These are phyloP conservation scores for Stentor coeruleus DNA, from an alignment of 73 alveolate species.

Conservation along the genomic window DNA sequence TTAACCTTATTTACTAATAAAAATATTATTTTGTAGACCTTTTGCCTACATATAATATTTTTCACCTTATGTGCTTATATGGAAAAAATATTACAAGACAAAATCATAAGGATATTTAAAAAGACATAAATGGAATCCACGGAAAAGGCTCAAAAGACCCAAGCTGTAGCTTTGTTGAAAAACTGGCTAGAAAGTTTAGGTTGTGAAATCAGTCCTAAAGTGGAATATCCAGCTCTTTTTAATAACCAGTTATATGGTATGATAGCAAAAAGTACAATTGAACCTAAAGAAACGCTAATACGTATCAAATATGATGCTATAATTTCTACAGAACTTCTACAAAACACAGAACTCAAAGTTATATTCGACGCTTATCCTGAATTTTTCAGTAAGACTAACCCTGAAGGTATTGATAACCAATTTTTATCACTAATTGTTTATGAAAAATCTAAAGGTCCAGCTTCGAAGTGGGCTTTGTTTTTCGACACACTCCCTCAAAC, in stretches of 20 bases:
- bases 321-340: background rate
- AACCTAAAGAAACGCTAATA: background rate
- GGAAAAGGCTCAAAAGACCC: background rate
- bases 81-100: no score
- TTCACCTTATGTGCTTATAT: no score
- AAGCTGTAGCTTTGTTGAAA: background rate
- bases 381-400: background rate
- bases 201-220: background rate
- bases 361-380: background rate
- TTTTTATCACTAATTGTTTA: slow-evolving; percentile 24
- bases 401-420: background rate
- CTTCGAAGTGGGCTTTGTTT: slow-evolving; percentile 43
- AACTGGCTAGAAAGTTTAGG: background rate
- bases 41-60: no score
- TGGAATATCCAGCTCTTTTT: background rate
- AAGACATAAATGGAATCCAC: no score
- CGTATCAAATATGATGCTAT: background rate
- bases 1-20: no score
- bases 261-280: background rate
- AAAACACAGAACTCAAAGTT: background rate
- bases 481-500: slow-evolving; percentile 43
- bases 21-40: no score
- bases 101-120: no score
- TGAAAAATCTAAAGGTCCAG: slow-evolving; percentile 37
- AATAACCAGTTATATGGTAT: background rate